A percentile compares a stretch with the other conserved stretches of the same genome.
Conservation (phyloP, 495 filamentous ascomycete species). For the Achaetomiella virescens region DNA sequence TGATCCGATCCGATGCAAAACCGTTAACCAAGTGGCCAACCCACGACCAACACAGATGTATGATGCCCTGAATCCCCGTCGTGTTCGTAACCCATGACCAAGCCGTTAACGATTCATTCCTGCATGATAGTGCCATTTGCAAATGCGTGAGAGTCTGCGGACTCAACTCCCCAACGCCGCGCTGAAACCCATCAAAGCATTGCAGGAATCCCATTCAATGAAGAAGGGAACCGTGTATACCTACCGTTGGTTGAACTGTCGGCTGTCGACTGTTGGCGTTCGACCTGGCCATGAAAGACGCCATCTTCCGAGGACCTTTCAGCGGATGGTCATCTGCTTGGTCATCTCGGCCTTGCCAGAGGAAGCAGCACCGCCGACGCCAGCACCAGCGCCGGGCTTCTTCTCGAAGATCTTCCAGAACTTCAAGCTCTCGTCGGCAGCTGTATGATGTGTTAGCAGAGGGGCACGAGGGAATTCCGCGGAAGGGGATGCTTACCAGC, state of each 20-base stretch:
- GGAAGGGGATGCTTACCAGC: constrained; percentile 47
- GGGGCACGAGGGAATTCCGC: neutral
- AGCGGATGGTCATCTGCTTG: constrained; percentile 98
- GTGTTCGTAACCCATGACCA: constrained; percentile 19
- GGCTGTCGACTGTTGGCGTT: constrained; percentile 22
- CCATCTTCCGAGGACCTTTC: constrained; percentile 35
- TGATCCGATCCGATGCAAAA: constrained; percentile 10
- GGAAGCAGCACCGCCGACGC: constrained; percentile 52
- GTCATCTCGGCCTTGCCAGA: constrained; percentile 60
- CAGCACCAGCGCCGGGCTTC: constrained; percentile 65
- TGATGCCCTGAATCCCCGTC: constrained; percentile 2
- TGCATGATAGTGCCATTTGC: constrained; percentile 10
- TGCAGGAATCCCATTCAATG: constrained; percentile 23
- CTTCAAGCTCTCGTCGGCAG: constrained; percentile 94
- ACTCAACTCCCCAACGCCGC: constrained; percentile 36
- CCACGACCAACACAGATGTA: neutral
- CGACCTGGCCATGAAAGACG: neutral
- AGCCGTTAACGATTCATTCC: constrained; percentile 22
- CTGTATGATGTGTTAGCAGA: constrained; percentile 30
- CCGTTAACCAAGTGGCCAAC: neutral
- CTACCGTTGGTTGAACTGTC: constrained; percentile 36
- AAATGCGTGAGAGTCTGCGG: constrained; percentile 9
- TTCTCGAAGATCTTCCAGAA: constrained; percentile 99
- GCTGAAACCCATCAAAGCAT: constrained; percentile 34
- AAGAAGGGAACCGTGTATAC: constrained; percentile 39